A percentile compares a stretch with the other conserved stretches of the same genome.
Evolutionary conservation across 2,329 filamentous ascomycete genomes (phyloP).

Genomic region (Aspergillus oerlinghausenensis): DNA sequence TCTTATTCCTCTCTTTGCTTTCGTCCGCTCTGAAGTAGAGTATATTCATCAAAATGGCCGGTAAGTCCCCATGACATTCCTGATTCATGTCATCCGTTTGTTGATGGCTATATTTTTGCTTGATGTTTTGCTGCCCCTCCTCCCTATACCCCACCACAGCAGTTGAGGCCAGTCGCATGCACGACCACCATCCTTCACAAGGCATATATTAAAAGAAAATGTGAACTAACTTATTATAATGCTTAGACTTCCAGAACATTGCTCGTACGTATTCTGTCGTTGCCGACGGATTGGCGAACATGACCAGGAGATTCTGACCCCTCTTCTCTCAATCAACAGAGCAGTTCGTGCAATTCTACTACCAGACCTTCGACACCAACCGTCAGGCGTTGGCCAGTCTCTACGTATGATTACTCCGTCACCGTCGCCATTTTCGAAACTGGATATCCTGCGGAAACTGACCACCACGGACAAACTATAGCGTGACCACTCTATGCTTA

Average conservation of each 20-base stretch:
- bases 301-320: constrained; percentile 1
- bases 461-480: constrained; percentile 36
- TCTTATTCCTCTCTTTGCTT: constrained; percentile 10
- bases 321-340: constrained; percentile 48
- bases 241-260: constrained; percentile 34
- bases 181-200: not conserved
- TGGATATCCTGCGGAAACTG: constrained; percentile 1
- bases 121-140: constrained; percentile 20
- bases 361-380: constrained; percentile 75
- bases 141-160: constrained; percentile 14
- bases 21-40: constrained; percentile 3
- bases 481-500: constrained; percentile 85
- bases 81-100: not conserved
- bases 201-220: not conserved
- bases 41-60: constrained; percentile 29
- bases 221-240: constrained; percentile 10
- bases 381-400: constrained; percentile 62
- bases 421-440: not conserved
- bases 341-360: constrained; percentile 88
- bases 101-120: not conserved
- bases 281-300: not conserved
- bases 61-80: constrained; percentile 22
- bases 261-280: constrained; percentile 33
- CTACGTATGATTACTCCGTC: constrained; percentile 62
- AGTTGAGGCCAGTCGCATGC: constrained; percentile 1